Base-by-base conservation (phyloP, 371 early-diverging fungal species). In the Actinomortierella ambigua region DNA sequence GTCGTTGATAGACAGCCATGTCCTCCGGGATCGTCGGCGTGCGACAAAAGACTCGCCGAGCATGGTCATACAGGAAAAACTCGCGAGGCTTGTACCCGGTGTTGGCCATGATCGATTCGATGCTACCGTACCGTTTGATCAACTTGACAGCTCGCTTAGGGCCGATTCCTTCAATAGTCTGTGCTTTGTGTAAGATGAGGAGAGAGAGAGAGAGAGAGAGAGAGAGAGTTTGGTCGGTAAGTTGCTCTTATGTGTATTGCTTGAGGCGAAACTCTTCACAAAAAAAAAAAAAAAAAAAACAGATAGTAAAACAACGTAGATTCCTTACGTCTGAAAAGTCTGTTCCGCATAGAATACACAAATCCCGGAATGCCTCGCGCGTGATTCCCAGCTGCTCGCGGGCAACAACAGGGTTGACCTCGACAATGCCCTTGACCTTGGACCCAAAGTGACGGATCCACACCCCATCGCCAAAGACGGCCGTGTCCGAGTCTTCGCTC, bases 331-430 rank as follows among this genome's bases (percentile, higher is more conserved):
- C 77, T 46, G 87, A 84, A 68, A 90, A 93, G 52, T 93, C 93
- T 0, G 92, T 91, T 7, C 92, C 93, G 57, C 91, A 93, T n/a
- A 93, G 64, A 43, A 93, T 93, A 56, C 92, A 90, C 53, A 93
- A 23, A 63, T 92, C 93, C 3, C 89, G 61, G 65, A 90, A 92
- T 13, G 82, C 76, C 9, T 77, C 76, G 40, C 79, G 64, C 6
- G 75, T 80, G n/a, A 93, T 48, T 0, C 79, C 80, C 15, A 93
- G 71, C 23, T 75, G 78, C 15, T 63, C 44, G 27, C 79, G 73
- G 2, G 86, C 90, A n/a, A 66, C 48, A n/a, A 77, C 52, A 1
- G 85, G 81, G 60, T 91, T 80, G 34, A 91, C 78, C 34, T 68
- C 65, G 4, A 86, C 34, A 44, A 86, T 81, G 0, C 77, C 79